These are phyloP conservation scores for Fusarium sp. DNA, from an alignment of 2,329 filamentous ascomycete species.

Conservation along the genomic window DNA sequence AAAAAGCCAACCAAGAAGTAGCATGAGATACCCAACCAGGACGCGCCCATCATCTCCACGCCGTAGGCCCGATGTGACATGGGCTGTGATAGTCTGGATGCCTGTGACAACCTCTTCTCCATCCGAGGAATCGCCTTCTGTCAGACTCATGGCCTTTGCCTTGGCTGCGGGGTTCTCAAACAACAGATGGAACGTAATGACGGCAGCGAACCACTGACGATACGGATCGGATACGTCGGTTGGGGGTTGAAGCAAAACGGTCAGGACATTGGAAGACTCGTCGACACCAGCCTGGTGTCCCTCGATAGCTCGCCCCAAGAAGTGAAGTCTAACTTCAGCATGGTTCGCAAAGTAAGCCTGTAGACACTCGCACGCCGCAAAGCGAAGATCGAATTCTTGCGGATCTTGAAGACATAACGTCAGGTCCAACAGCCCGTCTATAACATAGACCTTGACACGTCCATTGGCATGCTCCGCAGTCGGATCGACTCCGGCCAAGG, in stretches of 20 bases:
- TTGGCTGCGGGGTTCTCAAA: conserved; percentile 85
- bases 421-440: conserved; percentile 90
- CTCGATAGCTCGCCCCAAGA: conserved; percentile 87
- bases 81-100: conserved; percentile 87
- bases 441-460: conserved; percentile 81
- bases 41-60: conserved; percentile 82
- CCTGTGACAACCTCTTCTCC: conserved; percentile 96
- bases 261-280: conserved; percentile 88
- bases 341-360: conserved; percentile 93
- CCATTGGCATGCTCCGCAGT: conserved; percentile 59
- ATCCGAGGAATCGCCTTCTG: conserved; percentile 86
- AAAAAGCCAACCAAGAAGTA: conserved; percentile 89
- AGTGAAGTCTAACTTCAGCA: conserved; percentile 83
- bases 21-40: conserved; percentile 86
- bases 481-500: conserved; percentile 54
- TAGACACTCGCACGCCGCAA: conserved; percentile 88
- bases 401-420: conserved; percentile 75
- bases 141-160: conserved; percentile 80
- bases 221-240: conserved; percentile 80
- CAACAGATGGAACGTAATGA: conserved; percentile 86
- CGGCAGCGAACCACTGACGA: conserved; percentile 87
- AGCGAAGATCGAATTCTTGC: conserved; percentile 80
- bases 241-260: conserved; percentile 78
- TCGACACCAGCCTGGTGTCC: conserved; percentile 82
- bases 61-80: conserved; percentile 83